These are phyloP conservation scores for Nelumbo lutea DNA, from an alignment of 164 flowering plant species.

Conservation along the genomic window DNA sequence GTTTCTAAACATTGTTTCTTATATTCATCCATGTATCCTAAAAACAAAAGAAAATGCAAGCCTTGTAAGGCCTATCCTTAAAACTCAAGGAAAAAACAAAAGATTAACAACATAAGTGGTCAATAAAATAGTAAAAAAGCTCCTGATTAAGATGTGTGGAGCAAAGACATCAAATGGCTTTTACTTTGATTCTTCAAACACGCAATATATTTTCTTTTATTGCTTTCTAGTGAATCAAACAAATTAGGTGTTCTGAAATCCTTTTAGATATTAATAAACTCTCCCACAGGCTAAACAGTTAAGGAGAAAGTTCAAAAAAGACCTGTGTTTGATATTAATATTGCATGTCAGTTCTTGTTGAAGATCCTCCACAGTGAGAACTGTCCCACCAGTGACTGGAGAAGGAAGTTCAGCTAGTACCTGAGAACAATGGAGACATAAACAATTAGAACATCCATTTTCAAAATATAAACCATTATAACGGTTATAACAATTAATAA, in stretches of 20 bases:
- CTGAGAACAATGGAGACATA: constrained; percentile 28
- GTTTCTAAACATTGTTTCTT: too few species aligned
- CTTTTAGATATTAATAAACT: background rate
- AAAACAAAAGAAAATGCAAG: too few species aligned
- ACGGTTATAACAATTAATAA: too few species aligned
- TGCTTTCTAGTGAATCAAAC: background rate
- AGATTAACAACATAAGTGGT: too few species aligned
- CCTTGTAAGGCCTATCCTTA: too few species aligned
- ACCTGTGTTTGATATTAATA: constrained; percentile 90
- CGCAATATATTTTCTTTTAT: background rate
- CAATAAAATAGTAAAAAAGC: too few species aligned
- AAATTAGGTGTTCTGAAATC: background rate
- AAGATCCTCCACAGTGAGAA: constrained; percentile 80
- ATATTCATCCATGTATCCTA: too few species aligned
- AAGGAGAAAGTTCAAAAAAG: background rate
- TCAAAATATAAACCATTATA: background rate
- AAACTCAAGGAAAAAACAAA: too few species aligned
- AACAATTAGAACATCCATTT: background rate
- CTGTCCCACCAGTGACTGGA: constrained; percentile 68
- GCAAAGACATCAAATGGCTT: too few species aligned
- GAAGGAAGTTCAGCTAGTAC: constrained; percentile 76
- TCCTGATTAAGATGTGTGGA: too few species aligned
- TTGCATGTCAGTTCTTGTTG: constrained; percentile 79
- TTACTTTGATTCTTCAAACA: too few species aligned
- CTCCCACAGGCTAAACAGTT: background rate